These are phyloP conservation scores for Camillea tinctor DNA, from an alignment of 2,329 filamentous ascomycete genomes.

Conservation along the genomic window DNA sequence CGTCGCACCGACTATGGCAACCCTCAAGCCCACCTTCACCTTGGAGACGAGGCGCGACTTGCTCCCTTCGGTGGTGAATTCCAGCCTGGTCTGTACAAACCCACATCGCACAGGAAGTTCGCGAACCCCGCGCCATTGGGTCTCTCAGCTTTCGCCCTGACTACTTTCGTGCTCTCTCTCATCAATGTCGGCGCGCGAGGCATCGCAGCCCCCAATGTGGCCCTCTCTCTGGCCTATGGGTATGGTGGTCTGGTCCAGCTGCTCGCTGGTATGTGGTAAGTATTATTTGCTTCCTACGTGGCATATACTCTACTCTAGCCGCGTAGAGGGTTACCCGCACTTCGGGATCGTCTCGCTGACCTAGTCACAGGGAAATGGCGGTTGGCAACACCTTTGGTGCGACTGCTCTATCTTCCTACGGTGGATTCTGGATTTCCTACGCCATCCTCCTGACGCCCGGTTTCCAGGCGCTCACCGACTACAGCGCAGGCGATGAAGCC, in stretches of 20 bases:
- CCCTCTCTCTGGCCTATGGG: slow-evolving; percentile 66
- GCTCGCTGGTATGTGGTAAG: slow-evolving; percentile 82
- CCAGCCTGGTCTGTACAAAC: slow-evolving; percentile 67
- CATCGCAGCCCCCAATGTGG: slow-evolving; percentile 62
- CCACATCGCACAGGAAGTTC: slow-evolving; percentile 67
- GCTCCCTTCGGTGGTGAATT: slow-evolving; percentile 71
- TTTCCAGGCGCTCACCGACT: slow-evolving; percentile 57
- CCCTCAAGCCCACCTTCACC: slow-evolving; percentile 38
- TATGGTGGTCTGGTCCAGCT: slow-evolving; percentile 80
- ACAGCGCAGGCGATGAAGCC: slow-evolving; percentile 46
- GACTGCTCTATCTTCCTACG: slow-evolving; percentile 77
- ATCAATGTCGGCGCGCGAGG: slow-evolving; percentile 68
- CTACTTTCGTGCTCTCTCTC: slow-evolving; percentile 74
- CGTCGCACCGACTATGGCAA: slow-evolving; percentile 38
- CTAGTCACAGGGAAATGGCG: slow-evolving; percentile 69
- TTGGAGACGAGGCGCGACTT: slow-evolving; percentile 38
- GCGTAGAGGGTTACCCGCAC: background rate
- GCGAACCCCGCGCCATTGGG: slow-evolving; percentile 79
- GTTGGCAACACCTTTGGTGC: slow-evolving; percentile 86
- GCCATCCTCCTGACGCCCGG: slow-evolving; percentile 68
- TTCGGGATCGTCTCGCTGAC: background rate
- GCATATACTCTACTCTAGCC: background rate
- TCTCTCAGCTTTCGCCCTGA: slow-evolving; percentile 76
- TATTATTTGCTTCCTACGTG: slow-evolving; percentile 16
- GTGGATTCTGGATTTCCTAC: slow-evolving; percentile 80